A percentile compares a stretch with the other conserved stretches of the same genome.
These are phyloP conservation scores for Heimioporus retisporus DNA, from an alignment of 1,284 basidiomycete species.

Conservation along the genomic window DNA sequence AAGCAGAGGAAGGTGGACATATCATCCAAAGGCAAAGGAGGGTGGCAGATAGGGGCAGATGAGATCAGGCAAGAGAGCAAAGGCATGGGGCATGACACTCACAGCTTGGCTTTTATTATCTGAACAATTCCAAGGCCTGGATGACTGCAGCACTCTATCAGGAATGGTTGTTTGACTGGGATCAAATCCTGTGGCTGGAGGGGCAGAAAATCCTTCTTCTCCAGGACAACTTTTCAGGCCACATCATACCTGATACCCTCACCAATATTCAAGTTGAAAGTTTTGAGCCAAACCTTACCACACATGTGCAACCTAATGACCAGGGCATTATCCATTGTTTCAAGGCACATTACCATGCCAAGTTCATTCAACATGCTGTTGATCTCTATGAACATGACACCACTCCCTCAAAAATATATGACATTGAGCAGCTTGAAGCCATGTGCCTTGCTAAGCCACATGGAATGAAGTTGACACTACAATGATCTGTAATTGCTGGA, in stretches of 20 bases:
- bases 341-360: too few relatives aligned
- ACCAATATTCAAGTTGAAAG: too few relatives aligned
- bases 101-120: slow-evolving; percentile 38
- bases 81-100: too few relatives aligned
- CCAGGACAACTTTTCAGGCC: slow-evolving; percentile 16
- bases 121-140: slow-evolving; percentile 29
- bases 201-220: slow-evolving; percentile 3
- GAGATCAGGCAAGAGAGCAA: too few relatives aligned
- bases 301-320: too few relatives aligned
- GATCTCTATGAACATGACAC: slow-evolving; percentile 23
- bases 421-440: slow-evolving; percentile 46
- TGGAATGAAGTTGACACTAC: slow-evolving; percentile 19
- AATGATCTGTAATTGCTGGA: slow-evolving; percentile 23
- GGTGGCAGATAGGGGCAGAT: too few relatives aligned
- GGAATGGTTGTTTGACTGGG: slow-evolving; percentile 14
- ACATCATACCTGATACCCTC: too few relatives aligned
- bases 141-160: slow-evolving; percentile 36
- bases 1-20: too few relatives aligned
- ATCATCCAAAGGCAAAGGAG: too few relatives aligned
- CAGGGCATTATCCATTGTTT: too few relatives aligned
- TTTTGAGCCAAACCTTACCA: too few relatives aligned
- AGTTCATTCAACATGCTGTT: too few relatives aligned
- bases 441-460: slow-evolving; percentile 38
- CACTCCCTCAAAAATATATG: slow-evolving; percentile 40
- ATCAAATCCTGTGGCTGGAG: background rate